These are phyloP conservation scores for Globisporangium emineosum DNA, from an alignment of 352 stramenopile genomes.

Conservation along the genomic window DNA sequence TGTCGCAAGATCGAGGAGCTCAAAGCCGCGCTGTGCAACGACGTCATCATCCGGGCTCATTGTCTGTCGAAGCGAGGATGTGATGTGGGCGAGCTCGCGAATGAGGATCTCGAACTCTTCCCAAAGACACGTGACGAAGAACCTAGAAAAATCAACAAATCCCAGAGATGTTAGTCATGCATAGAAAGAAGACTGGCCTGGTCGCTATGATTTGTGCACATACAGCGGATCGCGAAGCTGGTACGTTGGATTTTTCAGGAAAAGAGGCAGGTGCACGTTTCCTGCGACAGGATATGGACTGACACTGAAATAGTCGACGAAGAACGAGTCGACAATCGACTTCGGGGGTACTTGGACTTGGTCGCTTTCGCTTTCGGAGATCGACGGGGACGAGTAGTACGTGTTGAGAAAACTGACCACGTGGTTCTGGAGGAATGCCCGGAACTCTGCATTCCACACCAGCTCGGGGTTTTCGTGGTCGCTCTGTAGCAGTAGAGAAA, in stretches of 20 bases:
- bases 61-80: slow-evolving; percentile 54
- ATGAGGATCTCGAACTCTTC: slow-evolving; percentile 77
- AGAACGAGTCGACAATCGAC: slow-evolving; percentile 49
- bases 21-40: slow-evolving; percentile 57
- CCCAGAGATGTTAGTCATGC: background rate
- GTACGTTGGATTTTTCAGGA: slow-evolving; percentile 92
- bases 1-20: slow-evolving; percentile 68
- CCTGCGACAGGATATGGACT: slow-evolving; percentile 75
- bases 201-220: too few relatives aligned
- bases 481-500: slow-evolving; percentile 50
- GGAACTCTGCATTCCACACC: slow-evolving; percentile 91
- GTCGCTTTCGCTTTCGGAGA: slow-evolving; percentile 34
- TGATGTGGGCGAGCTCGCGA: slow-evolving; percentile 62
- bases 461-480: slow-evolving; percentile 93
- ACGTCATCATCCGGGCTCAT: slow-evolving; percentile 66
- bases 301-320: slow-evolving; percentile 70
- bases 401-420: slow-evolving; percentile 75
- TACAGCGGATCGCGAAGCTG: slow-evolving; percentile 89
- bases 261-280: slow-evolving; percentile 91
- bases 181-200: too few relatives aligned
- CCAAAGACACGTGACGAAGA: slow-evolving; percentile 77
- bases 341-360: slow-evolving; percentile 28
- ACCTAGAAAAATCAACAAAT: slow-evolving; percentile 25
- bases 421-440: slow-evolving; percentile 73
- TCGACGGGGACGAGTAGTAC: slow-evolving; percentile 62